Base-by-base conservation (phyloP, 139 green algal genomes). In the Edaphochlamys debaryana region DNA sequence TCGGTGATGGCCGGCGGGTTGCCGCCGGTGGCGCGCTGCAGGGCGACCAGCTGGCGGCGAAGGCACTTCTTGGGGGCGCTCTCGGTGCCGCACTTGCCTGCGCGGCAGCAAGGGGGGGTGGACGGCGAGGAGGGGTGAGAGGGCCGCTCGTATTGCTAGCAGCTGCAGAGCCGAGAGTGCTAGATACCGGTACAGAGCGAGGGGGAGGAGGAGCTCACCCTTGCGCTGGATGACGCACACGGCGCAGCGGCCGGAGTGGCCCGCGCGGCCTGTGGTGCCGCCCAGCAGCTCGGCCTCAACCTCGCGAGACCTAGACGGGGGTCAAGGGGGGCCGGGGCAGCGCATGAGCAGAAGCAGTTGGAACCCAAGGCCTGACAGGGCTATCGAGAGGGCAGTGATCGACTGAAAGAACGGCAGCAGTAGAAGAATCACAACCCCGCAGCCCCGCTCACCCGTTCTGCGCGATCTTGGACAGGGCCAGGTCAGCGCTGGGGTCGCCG, bases 161-260 rank as follows among this genome's bases (percentile, higher is more conserved):
- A n/a, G n/a, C n/a, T n/a, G n/a, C n/a, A n/a, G n/a, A n/a, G n/a
- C n/a, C n/a, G n/a, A n/a, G n/a, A n/a, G n/a, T n/a, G n/a, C n/a
- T n/a, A n/a, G n/a, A n/a, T n/a, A n/a, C n/a, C n/a, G n/a, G n/a
- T n/a, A n/a, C n/a, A n/a, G n/a, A n/a, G n/a, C n/a, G n/a, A n/a
- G n/a, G 45, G 45, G 56, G 2, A 23, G 22, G 25, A 22, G 13
- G 29, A 1, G 66, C 69, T 42, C 52, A 73, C 63, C 76, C 79
- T 94, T 94, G 69, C 90, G 89, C 79, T 93, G 89, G 7, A 92
- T 78, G 20, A 93, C 86, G 71, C 92, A 95, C 62, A 95, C 90
- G 9, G 87, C 82, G 76, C 92, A 95, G 36, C 91, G 88, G 23
- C 76, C 76, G 9, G 76, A 54, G 76, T 82, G 76, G 20, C 30